A percentile compares a stretch with the other conserved stretches of the same genome.
Conservation (phyloP, 768 basidiomycete genomes). For the Trametes elegans region DNA sequence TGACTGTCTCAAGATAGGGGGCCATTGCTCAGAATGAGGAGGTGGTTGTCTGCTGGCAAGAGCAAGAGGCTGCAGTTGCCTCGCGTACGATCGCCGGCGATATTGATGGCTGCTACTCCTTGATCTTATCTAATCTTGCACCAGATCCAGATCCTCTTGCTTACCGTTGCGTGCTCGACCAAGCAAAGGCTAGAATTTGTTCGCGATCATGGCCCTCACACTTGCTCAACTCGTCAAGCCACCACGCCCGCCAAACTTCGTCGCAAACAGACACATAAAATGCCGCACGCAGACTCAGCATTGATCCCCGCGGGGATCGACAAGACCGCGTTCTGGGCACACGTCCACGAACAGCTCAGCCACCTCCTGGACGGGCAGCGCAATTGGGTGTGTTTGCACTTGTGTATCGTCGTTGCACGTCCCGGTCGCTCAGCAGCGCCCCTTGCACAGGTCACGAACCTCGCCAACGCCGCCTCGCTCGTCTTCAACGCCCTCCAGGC, state of each 20-base stretch:
- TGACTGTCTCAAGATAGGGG: constrained; percentile 71
- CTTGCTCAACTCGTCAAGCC: not conserved
- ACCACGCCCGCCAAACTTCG: not conserved
- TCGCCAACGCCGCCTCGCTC: constrained; percentile 79
- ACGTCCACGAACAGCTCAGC: constrained; percentile 64
- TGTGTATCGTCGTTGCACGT: constrained; percentile 9
- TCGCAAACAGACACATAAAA: constrained; percentile 26
- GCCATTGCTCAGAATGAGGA: constrained; percentile 48
- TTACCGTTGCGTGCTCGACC: constrained; percentile 6
- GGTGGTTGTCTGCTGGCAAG: constrained; percentile 20
- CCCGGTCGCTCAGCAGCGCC: constrained; percentile 10
- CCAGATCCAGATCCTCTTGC: not conserved
- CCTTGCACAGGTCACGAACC: constrained; percentile 68
- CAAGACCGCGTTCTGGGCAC: constrained; percentile 79
- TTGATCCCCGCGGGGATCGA: constrained; percentile 67
- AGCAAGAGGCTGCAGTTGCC: constrained; percentile 9
- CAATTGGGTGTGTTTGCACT: constrained; percentile 62
- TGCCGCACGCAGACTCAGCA: constrained; percentile 85
- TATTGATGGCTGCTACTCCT: not conserved
- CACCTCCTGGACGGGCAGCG: constrained; percentile 63
- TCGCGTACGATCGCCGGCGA: not conserved
- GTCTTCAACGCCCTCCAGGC: constrained; percentile 76
- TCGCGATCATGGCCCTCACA: not conserved
- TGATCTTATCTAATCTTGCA: constrained; percentile 23
- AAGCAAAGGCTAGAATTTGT: not conserved